Percentiles rank a stretch among this genome's conserved stretches.
Evolutionary conservation across 306 rosid species (phyloP).

Genomic region (Spatholobus suberectus): DNA sequence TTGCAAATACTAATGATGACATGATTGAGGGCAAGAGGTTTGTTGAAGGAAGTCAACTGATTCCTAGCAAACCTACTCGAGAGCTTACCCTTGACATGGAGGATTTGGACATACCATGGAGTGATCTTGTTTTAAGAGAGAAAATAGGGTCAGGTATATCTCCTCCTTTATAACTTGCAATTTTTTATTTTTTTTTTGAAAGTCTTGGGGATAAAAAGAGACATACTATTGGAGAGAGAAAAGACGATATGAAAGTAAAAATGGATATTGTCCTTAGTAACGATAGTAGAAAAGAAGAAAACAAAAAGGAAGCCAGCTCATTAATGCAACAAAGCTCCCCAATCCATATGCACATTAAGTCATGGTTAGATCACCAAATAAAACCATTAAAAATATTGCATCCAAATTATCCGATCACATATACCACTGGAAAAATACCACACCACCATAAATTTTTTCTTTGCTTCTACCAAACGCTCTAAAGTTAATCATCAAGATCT

Average conservation of each 20-base stretch:
- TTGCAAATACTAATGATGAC: slow-evolving; percentile 58
- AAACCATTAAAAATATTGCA: slow-evolving; percentile 27
- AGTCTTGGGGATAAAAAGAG: slow-evolving; percentile 3
- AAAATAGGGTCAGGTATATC: slow-evolving; percentile 90
- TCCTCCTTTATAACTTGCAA: slow-evolving; percentile 11
- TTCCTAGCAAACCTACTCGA: slow-evolving; percentile 57
- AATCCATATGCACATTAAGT: slow-evolving; percentile 33
- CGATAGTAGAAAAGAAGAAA: slow-evolving; percentile 6
- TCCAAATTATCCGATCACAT: slow-evolving; percentile 20
- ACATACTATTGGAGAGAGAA: slow-evolving; percentile 10
- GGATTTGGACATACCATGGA: slow-evolving; percentile 87
- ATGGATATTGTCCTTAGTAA: slow-evolving; percentile 21
- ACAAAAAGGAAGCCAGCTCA: slow-evolving; percentile 30
- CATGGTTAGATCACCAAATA: slow-evolving; percentile 21
- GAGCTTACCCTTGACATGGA: slow-evolving; percentile 68
- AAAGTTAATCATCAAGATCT: slow-evolving; percentile 6
- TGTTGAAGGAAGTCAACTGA: slow-evolving; percentile 60
- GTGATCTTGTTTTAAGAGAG: slow-evolving; percentile 81
- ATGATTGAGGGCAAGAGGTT: slow-evolving; percentile 55
- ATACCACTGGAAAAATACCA: background rate
- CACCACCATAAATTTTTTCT: background rate
- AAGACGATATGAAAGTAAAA: background rate
- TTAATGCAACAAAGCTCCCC: background rate
- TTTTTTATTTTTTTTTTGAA: background rate
- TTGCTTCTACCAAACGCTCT: slow-evolving; percentile 23